Conservation (phyloP, 2,329 filamentous ascomycete species). For the Fusarium phyllophilum region DNA sequence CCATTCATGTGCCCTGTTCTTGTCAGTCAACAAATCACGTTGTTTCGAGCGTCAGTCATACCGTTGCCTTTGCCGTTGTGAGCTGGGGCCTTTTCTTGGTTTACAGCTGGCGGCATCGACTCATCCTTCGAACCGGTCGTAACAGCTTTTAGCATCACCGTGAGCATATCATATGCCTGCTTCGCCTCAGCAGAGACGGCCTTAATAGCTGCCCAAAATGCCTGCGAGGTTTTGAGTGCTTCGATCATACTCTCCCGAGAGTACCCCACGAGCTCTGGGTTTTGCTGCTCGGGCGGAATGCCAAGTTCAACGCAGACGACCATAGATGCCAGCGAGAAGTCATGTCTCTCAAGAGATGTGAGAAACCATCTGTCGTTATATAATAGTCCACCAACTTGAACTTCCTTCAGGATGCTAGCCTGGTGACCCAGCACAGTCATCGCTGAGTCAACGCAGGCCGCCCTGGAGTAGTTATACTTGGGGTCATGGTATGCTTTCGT, state of each 20-base stretch:
- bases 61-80: not conserved
- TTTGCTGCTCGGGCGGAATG: not conserved
- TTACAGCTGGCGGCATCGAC: not conserved
- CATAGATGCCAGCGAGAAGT: slow-evolving; percentile 35
- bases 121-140: not conserved
- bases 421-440: slow-evolving; percentile 22
- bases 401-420: slow-evolving; percentile 24
- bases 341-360: slow-evolving; percentile 20
- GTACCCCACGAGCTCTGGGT: not conserved
- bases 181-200: slow-evolving; percentile 15
- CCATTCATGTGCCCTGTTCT: not conserved
- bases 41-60: not conserved
- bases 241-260: slow-evolving; percentile 5
- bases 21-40: not conserved
- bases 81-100: not conserved
- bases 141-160: slow-evolving; percentile 25
- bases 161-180: slow-evolving; percentile 26
- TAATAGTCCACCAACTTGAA: slow-evolving; percentile 20
- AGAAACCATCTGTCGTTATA: slow-evolving; percentile 32
- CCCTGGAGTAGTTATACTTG: slow-evolving; percentile 23
- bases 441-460: slow-evolving; percentile 24
- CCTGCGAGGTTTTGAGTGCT: slow-evolving; percentile 17
- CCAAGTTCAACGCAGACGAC: slow-evolving; percentile 33
- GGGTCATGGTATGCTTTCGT: slow-evolving; percentile 20
- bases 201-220: slow-evolving; percentile 26